Percentiles rank a stretch among this genome's conserved stretches.
Conservation (phyloP, 148 eudicot species). For the Camellia japonica region DNA sequence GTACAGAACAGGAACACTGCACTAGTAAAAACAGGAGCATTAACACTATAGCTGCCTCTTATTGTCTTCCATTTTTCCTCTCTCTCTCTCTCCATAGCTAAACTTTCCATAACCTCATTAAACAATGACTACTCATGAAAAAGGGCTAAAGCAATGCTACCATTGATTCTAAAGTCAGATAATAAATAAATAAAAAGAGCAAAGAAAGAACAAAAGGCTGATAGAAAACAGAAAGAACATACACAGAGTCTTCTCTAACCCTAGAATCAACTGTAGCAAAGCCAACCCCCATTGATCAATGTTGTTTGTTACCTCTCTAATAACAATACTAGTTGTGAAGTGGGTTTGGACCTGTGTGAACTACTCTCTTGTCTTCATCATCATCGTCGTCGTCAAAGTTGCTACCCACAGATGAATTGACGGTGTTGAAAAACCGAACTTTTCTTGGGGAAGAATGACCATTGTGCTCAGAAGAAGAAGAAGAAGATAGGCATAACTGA, state of each 20-base stretch:
- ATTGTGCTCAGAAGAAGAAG: conserved; percentile 24
- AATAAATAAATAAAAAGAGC: conserved; percentile 14
- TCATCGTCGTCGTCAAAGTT: not conserved
- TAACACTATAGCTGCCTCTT: not conserved
- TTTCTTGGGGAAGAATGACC: conserved; percentile 31
- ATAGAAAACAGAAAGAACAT: conserved; percentile 12
- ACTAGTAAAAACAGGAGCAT: conserved; percentile 23
- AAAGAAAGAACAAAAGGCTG: not conserved
- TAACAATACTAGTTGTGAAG: conserved; percentile 39
- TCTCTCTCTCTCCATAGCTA: conserved; percentile 2
- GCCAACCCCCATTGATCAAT: not conserved
- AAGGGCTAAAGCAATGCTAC: conserved; percentile 32
- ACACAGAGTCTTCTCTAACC: not conserved
- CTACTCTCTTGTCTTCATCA: conserved; percentile 44
- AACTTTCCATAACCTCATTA: conserved; percentile 21
- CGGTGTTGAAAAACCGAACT: conserved; percentile 19
- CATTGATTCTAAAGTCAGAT: conserved; percentile 42
- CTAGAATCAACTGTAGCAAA: conserved; percentile 32
- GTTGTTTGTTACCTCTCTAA: not conserved
- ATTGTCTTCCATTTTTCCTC: not conserved
- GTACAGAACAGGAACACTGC: conserved; percentile 26
- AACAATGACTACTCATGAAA: conserved; percentile 15
- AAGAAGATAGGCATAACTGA: conserved; percentile 21
- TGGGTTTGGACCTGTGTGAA: conserved; percentile 54
- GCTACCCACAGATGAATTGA: not conserved